phyloP scores from a whole-genome alignment of 257 asterid species.

The Ocimum tenuiflorum region DNA sequence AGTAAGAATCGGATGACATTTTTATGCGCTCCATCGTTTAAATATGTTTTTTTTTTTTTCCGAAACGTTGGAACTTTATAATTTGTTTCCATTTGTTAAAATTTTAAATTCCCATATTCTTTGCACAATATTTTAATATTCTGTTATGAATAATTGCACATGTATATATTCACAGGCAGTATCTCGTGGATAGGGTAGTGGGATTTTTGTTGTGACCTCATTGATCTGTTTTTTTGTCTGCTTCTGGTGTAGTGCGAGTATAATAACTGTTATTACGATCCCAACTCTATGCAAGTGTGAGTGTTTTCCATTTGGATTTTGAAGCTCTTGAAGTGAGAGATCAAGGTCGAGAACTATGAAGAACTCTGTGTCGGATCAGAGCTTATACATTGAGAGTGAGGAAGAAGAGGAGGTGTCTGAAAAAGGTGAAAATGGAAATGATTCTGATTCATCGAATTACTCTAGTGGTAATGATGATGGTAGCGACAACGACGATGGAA shows the following conservation, averaged over 20 bases:
- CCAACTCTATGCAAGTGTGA: background rate
- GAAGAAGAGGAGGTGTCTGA: constrained; percentile 54
- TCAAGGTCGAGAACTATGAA: constrained; percentile 40
- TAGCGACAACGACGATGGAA: constrained; percentile 26
- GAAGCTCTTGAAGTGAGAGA: constrained; percentile 21
- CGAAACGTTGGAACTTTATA: background rate
- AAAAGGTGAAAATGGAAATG: constrained; percentile 39
- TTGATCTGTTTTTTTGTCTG: constrained; percentile 17
- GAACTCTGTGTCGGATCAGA: constrained; percentile 67
- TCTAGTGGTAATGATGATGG: constrained; percentile 51
- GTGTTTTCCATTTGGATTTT: constrained; percentile 19
- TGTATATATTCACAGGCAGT: constrained; percentile 14
- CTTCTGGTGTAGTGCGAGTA: constrained; percentile 13
- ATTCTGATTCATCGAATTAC: constrained; percentile 51
- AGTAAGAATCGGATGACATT: background rate
- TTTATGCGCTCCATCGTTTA: background rate
- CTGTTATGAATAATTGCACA: constrained; percentile 17
- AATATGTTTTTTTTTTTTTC: background rate
- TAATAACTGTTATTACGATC: background rate
- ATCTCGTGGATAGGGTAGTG: background rate
- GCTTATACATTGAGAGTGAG: constrained; percentile 77
- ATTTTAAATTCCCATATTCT: background rate
- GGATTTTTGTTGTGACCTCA: constrained; percentile 1
- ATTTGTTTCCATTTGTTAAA: background rate
- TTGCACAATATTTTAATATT: constrained; percentile 13